Percentiles rank a stretch among this genome's conserved stretches.
phyloP scores from a whole-genome alignment of 2,329 filamentous ascomycete genomes.

The Arthrinium phaeospermum region DNA sequence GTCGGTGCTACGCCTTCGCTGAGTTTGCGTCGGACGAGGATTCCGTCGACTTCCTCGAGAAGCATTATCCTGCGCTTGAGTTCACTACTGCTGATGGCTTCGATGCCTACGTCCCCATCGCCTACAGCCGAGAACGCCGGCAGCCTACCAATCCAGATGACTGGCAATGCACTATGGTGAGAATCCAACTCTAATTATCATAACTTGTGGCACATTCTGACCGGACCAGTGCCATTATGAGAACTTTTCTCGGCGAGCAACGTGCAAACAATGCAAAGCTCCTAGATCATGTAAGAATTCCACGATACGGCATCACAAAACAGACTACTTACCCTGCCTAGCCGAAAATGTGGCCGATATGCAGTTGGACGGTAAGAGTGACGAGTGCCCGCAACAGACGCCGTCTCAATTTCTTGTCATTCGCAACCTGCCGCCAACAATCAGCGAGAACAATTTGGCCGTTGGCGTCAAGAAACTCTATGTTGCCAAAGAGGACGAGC shows the following conservation, averaged over 20 bases:
- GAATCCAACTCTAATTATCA: constrained; percentile 17
- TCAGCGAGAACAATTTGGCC: constrained; percentile 75
- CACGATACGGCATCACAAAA: background rate
- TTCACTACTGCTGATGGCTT: constrained; percentile 40
- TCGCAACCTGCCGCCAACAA: constrained; percentile 71
- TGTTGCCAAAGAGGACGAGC: constrained; percentile 59
- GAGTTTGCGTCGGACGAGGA: constrained; percentile 47
- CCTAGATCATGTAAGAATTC: constrained; percentile 38
- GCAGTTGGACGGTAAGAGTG: constrained; percentile 54
- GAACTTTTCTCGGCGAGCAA: constrained; percentile 41
- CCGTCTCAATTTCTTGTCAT: constrained; percentile 80
- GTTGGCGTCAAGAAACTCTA: constrained; percentile 78
- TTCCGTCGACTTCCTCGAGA: constrained; percentile 46
- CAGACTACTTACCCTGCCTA: constrained; percentile 22
- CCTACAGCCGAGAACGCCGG: constrained; percentile 43
- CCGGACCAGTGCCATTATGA: constrained; percentile 39
- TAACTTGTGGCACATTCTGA: background rate
- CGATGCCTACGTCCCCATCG: constrained; percentile 41
- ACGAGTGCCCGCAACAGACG: constrained; percentile 53
- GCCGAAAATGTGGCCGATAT: constrained; percentile 41
- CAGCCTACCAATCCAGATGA: constrained; percentile 42
- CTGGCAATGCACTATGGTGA: constrained; percentile 47
- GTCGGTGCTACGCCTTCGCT: constrained; percentile 44
- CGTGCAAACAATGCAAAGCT: constrained; percentile 43
- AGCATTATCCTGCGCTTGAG: constrained; percentile 43